Evolutionary conservation across 202 grass and related monocot species (phyloP).

Genomic region (Hordeum pubiflorum): DNA sequence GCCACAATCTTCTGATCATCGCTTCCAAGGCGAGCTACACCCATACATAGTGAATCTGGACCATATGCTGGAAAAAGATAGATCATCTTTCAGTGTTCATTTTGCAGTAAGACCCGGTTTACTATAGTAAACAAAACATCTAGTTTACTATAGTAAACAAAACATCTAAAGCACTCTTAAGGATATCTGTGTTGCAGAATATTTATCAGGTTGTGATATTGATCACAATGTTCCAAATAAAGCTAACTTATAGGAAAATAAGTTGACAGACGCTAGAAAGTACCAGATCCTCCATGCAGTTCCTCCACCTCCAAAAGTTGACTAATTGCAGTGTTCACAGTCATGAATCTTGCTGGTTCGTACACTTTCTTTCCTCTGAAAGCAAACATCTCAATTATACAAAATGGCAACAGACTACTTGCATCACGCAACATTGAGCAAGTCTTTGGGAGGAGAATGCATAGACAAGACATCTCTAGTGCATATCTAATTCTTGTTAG

Average conservation of each 20-base stretch:
- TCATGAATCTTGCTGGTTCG: slow-evolving; percentile 89
- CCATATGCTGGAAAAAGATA: slow-evolving; percentile 40
- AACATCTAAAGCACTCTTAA: not conserved
- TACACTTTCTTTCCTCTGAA: slow-evolving; percentile 88
- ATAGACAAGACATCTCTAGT: not conserved
- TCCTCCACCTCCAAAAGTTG: slow-evolving; percentile 84
- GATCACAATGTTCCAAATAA: not conserved
- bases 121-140: not conserved
- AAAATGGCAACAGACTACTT: not conserved
- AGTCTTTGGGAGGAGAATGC: not conserved
- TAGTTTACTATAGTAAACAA: not conserved
- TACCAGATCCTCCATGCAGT: slow-evolving; percentile 51
- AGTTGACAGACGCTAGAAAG: not conserved
- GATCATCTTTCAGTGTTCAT: not conserved
- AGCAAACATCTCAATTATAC: slow-evolving; percentile 28
- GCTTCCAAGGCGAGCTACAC: slow-evolving; percentile 73
- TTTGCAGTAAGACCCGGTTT: not conserved
- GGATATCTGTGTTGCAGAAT: not conserved
- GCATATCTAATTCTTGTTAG: not conserved
- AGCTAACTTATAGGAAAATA: not conserved
- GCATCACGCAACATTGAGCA: not conserved
- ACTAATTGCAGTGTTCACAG: slow-evolving; percentile 77
- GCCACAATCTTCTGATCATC: slow-evolving; percentile 81
- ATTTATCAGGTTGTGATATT: not conserved
- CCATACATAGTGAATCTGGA: slow-evolving; percentile 60